Percentiles rank a stretch among this genome's conserved stretches.
phyloP scores from a whole-genome alignment of 148 eudicot species.

The Camellia lanceoleosa region DNA sequence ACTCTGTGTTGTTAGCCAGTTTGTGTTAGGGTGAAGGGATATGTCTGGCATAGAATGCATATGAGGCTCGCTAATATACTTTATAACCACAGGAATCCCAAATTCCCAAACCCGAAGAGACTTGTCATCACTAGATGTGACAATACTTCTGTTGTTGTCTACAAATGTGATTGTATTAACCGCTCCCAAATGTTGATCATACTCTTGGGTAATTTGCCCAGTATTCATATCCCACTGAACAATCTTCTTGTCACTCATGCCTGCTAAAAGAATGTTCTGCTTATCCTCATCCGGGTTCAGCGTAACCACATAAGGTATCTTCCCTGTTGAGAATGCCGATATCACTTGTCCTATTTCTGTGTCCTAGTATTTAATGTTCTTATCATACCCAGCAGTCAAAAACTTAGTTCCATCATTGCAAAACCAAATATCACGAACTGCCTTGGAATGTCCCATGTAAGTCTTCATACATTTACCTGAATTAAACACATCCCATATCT shows the following conservation, averaged over 20 bases:
- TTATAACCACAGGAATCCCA: constrained; percentile 94
- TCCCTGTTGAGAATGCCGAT: constrained; percentile 86
- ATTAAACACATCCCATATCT: constrained; percentile 93
- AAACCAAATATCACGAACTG: constrained; percentile 84
- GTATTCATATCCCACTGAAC: constrained; percentile 95
- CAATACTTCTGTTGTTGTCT: constrained; percentile 89
- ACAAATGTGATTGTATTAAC: constrained; percentile 96
- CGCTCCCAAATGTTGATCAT: constrained; percentile 96
- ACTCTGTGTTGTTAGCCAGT: constrained; percentile 95
- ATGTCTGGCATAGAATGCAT: constrained; percentile 99
- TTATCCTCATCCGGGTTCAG: constrained; percentile 96
- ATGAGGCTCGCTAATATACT: constrained; percentile 97
- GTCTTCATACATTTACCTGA: constrained; percentile 96
- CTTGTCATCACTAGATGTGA: constrained; percentile 95
- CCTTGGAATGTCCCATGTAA: constrained; percentile 91
- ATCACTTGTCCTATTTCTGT: constrained; percentile 95
- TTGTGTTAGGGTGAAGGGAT: constrained; percentile 75
- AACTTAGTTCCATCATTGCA: constrained; percentile 87
- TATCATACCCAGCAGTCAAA: constrained; percentile 87
- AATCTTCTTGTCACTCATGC: constrained; percentile 97
- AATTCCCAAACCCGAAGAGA: constrained; percentile 94
- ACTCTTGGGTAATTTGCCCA: constrained; percentile 91
- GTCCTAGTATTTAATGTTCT: constrained; percentile 96
- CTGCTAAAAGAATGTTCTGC: constrained; percentile 88
- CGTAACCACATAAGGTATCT: constrained; percentile 90